Conservation (phyloP, 768 basidiomycete genomes). For the Leucocoprinus birnbaumii region DNA sequence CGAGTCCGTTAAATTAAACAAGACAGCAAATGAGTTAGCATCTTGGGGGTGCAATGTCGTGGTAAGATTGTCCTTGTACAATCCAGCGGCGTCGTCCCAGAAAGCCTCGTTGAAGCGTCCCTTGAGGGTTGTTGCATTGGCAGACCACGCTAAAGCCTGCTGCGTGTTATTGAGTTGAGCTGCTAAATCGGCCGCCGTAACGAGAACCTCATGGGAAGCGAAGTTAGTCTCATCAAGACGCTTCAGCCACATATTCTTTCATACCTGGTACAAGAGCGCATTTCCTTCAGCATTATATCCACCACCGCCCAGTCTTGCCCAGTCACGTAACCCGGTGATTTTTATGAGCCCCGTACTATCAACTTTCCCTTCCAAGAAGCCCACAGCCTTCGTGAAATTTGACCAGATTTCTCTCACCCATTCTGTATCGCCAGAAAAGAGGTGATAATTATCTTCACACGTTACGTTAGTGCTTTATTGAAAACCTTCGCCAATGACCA, state of each 20-base stretch:
- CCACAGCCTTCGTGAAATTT: slow-evolving; percentile 56
- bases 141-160: slow-evolving; percentile 34
- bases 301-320: slow-evolving; percentile 54
- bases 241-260: not conserved
- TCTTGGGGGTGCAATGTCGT: slow-evolving; percentile 55
- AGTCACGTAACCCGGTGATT: slow-evolving; percentile 54
- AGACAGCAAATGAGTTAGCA: slow-evolving; percentile 52
- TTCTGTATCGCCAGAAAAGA: slow-evolving; percentile 49
- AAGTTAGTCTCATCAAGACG: not conserved
- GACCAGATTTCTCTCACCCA: slow-evolving; percentile 51
- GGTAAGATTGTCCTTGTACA: slow-evolving; percentile 54
- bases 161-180: slow-evolving; percentile 28
- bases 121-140: slow-evolving; percentile 49
- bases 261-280: slow-evolving; percentile 47
- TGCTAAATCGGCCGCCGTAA: slow-evolving; percentile 44
- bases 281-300: slow-evolving; percentile 57
- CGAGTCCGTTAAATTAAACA: slow-evolving; percentile 48
- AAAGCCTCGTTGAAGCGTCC: slow-evolving; percentile 45
- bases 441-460: slow-evolving; percentile 47
- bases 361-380: slow-evolving; percentile 51
- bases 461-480: not conserved
- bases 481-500: not conserved
- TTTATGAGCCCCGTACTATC: slow-evolving; percentile 48
- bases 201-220: slow-evolving; percentile 36
- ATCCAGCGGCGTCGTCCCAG: slow-evolving; percentile 44